Percentiles rank a stretch among this genome's conserved stretches.
phyloP scores from a whole-genome alignment of 495 filamentous ascomycete species.

The Penicillium dipodomyicola region DNA sequence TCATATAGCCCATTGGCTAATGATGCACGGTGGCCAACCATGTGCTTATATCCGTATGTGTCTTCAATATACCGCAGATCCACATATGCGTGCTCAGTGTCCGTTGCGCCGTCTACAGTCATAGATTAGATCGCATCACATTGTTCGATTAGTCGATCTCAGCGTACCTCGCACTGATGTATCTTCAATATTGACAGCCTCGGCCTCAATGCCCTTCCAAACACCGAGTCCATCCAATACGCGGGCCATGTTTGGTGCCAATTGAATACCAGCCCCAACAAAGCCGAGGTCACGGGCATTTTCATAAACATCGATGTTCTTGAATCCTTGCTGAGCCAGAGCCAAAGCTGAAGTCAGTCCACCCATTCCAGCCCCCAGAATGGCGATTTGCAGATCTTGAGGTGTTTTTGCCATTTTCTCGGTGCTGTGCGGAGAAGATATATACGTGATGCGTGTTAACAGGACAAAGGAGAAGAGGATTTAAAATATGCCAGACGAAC shows the following conservation, averaged over 20 bases:
- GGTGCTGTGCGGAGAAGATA: slow-evolving; percentile 13
- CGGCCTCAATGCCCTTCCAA: slow-evolving; percentile 64
- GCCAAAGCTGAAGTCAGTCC: slow-evolving; percentile 70
- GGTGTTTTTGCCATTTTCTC: slow-evolving; percentile 31
- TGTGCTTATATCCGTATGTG: slow-evolving; percentile 71
- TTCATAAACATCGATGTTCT: slow-evolving; percentile 70
- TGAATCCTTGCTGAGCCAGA: slow-evolving; percentile 70
- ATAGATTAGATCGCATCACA: background rate
- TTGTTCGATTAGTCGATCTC: background rate
- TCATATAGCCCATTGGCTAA: slow-evolving; percentile 68
- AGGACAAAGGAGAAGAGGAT: background rate
- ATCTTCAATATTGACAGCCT: slow-evolving; percentile 55
- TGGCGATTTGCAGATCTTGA: slow-evolving; percentile 45
- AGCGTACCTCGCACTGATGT: slow-evolving; percentile 52
- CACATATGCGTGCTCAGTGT: slow-evolving; percentile 67
- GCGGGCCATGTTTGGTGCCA: slow-evolving; percentile 76
- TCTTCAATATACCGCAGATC: slow-evolving; percentile 62
- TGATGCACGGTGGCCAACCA: slow-evolving; percentile 72
- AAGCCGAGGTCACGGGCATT: slow-evolving; percentile 72
- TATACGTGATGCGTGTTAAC: background rate
- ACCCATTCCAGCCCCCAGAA: slow-evolving; percentile 65
- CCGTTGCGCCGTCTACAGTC: slow-evolving; percentile 60
- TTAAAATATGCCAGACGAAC: background rate
- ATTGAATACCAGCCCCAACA: slow-evolving; percentile 78
- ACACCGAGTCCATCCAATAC: slow-evolving; percentile 68